Evolutionary conservation across 768 basidiomycete genomes (phyloP), one percentile per base, ranked within the genome.

Genomic region (Pisolithus marmoratus): DNA sequence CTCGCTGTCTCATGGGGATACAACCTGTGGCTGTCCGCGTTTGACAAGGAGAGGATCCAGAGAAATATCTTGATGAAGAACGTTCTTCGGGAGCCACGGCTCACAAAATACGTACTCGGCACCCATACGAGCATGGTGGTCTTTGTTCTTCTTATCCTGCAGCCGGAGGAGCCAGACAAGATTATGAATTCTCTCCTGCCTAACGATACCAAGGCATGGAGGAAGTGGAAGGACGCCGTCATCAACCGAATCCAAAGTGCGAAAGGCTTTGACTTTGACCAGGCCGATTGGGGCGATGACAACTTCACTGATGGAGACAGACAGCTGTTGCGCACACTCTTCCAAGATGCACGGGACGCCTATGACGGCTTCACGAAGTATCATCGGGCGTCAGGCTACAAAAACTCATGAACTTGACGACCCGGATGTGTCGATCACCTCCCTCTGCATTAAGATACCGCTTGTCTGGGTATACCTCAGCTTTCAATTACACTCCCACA

Each of bases 1-100:
- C 55, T 68, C 12, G 60, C 49, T 20, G 60, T 60, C 31, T 69
- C 68, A 14, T 69, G 68, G 68, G 51, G 50, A 11, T 67, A 69
- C 45, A 69, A 67, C 37, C 53, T 62, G 0, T 68, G 55, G 52
- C 40, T 69, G 12, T 65, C 65, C 19, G 57, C 59, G 7, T 52
- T 75, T 66, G 70, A 75, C 37, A 61, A 62, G 40, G 49, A 50
- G 1, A 15, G 38, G 20, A 34, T 52, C 15, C 56, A 67, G 55
- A 43, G 48, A 43, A 20, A 50, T 43, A 12, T 60, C 31, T 12
- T 56, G 9, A 31, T 46, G 44, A 46, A 55, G 22, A 14, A 19
- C 9, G n/a, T 34, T 37, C 29, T 47, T n/a, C 31, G 23, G 4
- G 7, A 19, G 6, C 34, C 46, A 12, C 3, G 11, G 8, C n/a